phyloP scores from a whole-genome alignment of 345 rosid genomes.

The Hypericum perforatum region DNA sequence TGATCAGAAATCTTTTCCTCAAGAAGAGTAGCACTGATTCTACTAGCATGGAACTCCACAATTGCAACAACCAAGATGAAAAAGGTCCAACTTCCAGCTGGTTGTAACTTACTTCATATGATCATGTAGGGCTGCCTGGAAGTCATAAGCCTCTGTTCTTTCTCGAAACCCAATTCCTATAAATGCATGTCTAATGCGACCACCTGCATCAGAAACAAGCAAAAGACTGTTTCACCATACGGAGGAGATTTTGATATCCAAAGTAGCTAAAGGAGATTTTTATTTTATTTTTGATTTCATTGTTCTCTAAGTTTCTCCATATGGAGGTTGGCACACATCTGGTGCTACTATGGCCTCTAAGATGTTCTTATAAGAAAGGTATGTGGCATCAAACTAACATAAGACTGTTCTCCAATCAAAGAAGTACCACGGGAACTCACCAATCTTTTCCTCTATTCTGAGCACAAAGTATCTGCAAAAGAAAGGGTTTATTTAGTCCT shows the following conservation, averaged over 20 bases:
- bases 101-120: constrained; percentile 67
- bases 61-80: not conserved
- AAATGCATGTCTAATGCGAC: constrained; percentile 92
- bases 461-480: constrained; percentile 96
- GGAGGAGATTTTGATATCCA: too few relatives aligned
- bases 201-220: constrained; percentile 36
- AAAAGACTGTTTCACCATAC: too few relatives aligned
- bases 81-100: constrained; percentile 1
- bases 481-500: constrained; percentile 4
- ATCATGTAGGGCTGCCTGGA: constrained; percentile 96
- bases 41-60: too few relatives aligned
- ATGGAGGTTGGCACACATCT: too few relatives aligned
- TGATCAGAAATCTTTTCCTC: not conserved
- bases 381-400: too few relatives aligned
- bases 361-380: too few relatives aligned
- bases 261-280: too few relatives aligned
- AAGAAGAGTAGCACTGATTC: too few relatives aligned
- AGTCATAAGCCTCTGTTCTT: constrained; percentile 96
- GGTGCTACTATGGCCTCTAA: too few relatives aligned
- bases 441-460: constrained; percentile 91
- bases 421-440: constrained; percentile 33
- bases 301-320: too few relatives aligned
- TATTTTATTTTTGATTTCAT: too few relatives aligned
- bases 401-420: constrained; percentile 2
- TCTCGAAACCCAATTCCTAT: constrained; percentile 95